These are phyloP conservation scores for Ceratocystis eucalypticola DNA, from an alignment of 2,329 filamentous ascomycete species.

Conservation along the genomic window DNA sequence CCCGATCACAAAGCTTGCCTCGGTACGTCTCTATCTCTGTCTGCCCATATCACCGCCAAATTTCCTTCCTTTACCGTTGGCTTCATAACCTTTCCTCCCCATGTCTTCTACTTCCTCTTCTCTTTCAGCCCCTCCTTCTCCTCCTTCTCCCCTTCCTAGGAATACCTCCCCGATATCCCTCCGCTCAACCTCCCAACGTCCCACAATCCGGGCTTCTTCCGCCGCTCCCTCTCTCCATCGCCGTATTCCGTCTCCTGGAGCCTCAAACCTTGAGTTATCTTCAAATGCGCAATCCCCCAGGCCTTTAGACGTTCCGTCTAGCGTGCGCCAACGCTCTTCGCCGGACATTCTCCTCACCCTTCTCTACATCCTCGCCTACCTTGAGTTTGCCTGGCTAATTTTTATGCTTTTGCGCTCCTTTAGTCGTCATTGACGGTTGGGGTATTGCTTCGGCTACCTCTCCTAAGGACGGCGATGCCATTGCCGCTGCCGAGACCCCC, in stretches of 20 bases:
- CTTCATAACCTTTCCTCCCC: too few species aligned
- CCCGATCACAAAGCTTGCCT: constrained; percentile 48
- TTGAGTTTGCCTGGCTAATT: constrained; percentile 48
- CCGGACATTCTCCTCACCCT: constrained; percentile 29
- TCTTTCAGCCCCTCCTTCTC: constrained; percentile 33
- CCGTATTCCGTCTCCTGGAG: background rate
- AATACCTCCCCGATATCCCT: background rate
- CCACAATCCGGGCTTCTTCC: background rate
- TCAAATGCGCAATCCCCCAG: constrained; percentile 4
- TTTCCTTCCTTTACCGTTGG: background rate
- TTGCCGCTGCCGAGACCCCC: constrained; percentile 82
- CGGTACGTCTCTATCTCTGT: constrained; percentile 36
- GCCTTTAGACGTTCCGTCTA: background rate
- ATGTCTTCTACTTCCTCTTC: constrained; percentile 31
- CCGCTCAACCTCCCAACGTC: background rate
- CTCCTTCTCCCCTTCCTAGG: constrained; percentile 10
- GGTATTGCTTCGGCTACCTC: constrained; percentile 71
- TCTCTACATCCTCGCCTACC: constrained; percentile 41
- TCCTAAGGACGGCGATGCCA: constrained; percentile 83
- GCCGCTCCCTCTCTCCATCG: background rate
- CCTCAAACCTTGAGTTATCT: background rate
- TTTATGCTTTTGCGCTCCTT: constrained; percentile 37
- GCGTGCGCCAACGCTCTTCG: background rate
- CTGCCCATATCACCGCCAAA: constrained; percentile 22
- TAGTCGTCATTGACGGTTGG: constrained; percentile 99